phyloP scores from a whole-genome alignment of 2,329 filamentous ascomycete genomes.

The Claviceps sp. region DNA sequence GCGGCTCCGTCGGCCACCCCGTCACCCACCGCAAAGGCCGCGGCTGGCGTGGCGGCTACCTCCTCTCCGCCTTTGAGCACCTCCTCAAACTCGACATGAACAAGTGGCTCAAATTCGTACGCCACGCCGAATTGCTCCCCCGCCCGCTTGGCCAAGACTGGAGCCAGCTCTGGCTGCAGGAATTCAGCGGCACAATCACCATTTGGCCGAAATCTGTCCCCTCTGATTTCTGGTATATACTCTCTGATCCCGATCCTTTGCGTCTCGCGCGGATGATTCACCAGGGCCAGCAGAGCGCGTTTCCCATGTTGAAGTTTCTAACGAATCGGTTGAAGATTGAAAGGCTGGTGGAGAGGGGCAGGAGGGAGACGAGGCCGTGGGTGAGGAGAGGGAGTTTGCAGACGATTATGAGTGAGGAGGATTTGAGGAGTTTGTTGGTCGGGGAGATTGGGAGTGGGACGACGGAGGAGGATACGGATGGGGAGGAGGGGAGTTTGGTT shows the following conservation, averaged over 20 bases:
- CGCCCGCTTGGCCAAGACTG: constrained; percentile 88
- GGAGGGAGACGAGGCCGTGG: constrained; percentile 37
- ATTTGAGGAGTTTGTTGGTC: constrained; percentile 36
- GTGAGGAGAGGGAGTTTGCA: constrained; percentile 40
- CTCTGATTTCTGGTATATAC: constrained; percentile 74
- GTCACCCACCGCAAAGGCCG: constrained; percentile 88
- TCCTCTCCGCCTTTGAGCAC: constrained; percentile 84
- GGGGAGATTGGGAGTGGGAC: constrained; percentile 22
- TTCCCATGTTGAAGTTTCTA: constrained; percentile 85
- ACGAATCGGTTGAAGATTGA: constrained; percentile 79
- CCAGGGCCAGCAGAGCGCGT: constrained; percentile 77
- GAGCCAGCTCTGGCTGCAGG: constrained; percentile 91
- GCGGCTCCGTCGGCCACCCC: constrained; percentile 80
- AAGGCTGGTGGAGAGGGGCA: constrained; percentile 46
- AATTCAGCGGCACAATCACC: constrained; percentile 88
- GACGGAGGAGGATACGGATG: constrained; percentile 25
- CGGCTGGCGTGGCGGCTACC: constrained; percentile 90
- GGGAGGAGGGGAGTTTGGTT: constrained; percentile 15
- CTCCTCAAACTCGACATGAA: constrained; percentile 93
- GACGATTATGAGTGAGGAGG: constrained; percentile 48
- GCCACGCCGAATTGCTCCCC: constrained; percentile 82
- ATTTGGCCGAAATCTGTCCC: constrained; percentile 79
- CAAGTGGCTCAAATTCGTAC: constrained; percentile 93
- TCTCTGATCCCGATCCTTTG: constrained; percentile 65
- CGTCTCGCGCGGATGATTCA: constrained; percentile 80